phyloP scores from a whole-genome alignment of 176 grass and related monocot genomes.

The Miscanthus lutarioriparius region DNA sequence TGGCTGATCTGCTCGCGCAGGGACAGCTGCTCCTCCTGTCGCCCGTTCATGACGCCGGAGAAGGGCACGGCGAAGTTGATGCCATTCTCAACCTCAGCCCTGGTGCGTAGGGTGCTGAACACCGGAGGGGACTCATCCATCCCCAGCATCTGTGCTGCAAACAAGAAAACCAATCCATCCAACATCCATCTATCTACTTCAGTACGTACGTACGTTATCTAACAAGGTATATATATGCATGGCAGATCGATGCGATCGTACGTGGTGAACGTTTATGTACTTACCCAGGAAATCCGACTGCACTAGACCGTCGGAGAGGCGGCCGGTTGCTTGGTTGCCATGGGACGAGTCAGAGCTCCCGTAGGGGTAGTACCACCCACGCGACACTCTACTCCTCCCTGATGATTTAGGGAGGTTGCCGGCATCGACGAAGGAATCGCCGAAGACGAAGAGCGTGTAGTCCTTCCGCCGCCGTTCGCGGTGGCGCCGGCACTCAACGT shows the following conservation, averaged over 20 bases:
- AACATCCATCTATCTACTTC: too few relatives aligned
- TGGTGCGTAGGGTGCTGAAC: neutral
- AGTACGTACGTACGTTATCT: too few relatives aligned
- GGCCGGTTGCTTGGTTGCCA: neutral
- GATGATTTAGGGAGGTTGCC: neutral
- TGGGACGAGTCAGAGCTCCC: neutral
- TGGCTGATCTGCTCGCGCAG: neutral
- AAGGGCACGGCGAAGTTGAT: neutral
- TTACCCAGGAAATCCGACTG: neutral
- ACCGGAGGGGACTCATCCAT: neutral
- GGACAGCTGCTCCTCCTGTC: neutral
- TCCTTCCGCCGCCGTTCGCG: neutral
- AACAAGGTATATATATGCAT: too few relatives aligned
- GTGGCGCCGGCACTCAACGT: neutral
- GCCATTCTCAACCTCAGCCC: neutral
- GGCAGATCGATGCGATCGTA: too few relatives aligned
- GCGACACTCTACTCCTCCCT: neutral
- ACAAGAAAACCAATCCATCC: too few relatives aligned
- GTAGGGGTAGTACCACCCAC: conserved; percentile 12
- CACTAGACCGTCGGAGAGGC: neutral
- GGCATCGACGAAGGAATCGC: neutral
- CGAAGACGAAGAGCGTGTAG: neutral
- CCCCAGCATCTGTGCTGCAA: neutral
- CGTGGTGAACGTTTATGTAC: neutral
- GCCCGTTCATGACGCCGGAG: neutral